Conservation (phyloP, 257 asterid species). For the Nicotiana tabacum region DNA sequence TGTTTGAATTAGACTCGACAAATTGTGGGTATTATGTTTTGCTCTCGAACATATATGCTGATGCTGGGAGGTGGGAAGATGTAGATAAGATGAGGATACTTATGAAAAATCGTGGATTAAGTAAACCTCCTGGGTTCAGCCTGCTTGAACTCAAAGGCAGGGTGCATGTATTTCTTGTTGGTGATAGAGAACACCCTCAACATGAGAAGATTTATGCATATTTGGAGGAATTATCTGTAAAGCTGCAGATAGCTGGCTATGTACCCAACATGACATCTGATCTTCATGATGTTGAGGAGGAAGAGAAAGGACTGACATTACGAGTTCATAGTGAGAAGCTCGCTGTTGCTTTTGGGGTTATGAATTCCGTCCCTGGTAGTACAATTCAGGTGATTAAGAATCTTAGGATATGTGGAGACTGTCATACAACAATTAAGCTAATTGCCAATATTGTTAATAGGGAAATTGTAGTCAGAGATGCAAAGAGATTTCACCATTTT, state of each 20-base stretch:
- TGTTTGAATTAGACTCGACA: constrained; percentile 67
- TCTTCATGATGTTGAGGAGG: constrained; percentile 83
- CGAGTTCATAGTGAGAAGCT: constrained; percentile 84
- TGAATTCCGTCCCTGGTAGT: constrained; percentile 65
- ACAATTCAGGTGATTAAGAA: constrained; percentile 72
- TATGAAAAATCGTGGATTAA: constrained; percentile 60
- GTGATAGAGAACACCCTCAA: constrained; percentile 71
- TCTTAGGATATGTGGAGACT: constrained; percentile 77
- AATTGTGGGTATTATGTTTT: constrained; percentile 77
- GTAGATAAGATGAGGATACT: constrained; percentile 58
- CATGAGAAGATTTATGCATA: constrained; percentile 53
- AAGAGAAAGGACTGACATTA: constrained; percentile 62
- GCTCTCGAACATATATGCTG: constrained; percentile 83
- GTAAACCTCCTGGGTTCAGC: constrained; percentile 84
- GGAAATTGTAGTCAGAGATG: constrained; percentile 83
- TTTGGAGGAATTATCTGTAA: constrained; percentile 49
- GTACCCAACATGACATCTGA: constrained; percentile 56
- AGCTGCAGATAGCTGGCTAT: constrained; percentile 71
- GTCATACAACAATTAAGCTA: constrained; percentile 68
- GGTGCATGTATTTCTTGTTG: constrained; percentile 58
- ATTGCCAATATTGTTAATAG: constrained; percentile 54
- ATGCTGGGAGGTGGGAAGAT: constrained; percentile 91
- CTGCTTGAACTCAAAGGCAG: constrained; percentile 69
- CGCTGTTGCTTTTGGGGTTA: constrained; percentile 81
- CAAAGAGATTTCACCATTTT: constrained; percentile 87